phyloP scores from a whole-genome alignment of 106 monocot species.

The Triglochin maritima region DNA sequence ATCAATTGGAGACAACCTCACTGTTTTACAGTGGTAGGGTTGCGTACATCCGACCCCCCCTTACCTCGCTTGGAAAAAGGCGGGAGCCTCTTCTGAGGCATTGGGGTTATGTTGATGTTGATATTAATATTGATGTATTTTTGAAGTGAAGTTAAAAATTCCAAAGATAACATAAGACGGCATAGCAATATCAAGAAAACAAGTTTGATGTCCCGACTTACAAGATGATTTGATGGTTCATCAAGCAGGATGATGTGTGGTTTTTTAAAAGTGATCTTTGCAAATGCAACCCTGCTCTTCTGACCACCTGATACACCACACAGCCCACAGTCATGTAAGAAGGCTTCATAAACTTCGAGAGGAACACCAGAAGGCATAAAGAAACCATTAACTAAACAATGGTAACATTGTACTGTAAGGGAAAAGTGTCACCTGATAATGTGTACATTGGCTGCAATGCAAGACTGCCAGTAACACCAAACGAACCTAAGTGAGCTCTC shows the following conservation, averaged over 20 bases:
- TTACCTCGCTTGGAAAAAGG: too few species aligned
- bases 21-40: too few species aligned
- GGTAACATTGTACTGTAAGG: background rate
- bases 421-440: constrained; percentile 52
- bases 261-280: constrained; percentile 98
- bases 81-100: too few species aligned
- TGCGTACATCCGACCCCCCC: too few species aligned
- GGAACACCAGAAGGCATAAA: background rate
- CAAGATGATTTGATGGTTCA: constrained; percentile 99
- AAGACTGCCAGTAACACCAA: constrained; percentile 93
- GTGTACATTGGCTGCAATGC: constrained; percentile 99
- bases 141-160: too few species aligned
- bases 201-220: constrained; percentile 19
- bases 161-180: too few species aligned
- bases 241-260: constrained; percentile 97
- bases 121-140: too few species aligned
- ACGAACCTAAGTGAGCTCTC: constrained; percentile 87
- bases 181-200: background rate
- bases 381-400: background rate
- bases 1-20: too few species aligned
- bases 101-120: too few species aligned
- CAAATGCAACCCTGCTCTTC: constrained; percentile 97
- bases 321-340: background rate
- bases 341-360: background rate
- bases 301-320: constrained; percentile 67